phyloP scores from a whole-genome alignment of 805 yeast genomes.

The Metschnikowia cubensis region DNA sequence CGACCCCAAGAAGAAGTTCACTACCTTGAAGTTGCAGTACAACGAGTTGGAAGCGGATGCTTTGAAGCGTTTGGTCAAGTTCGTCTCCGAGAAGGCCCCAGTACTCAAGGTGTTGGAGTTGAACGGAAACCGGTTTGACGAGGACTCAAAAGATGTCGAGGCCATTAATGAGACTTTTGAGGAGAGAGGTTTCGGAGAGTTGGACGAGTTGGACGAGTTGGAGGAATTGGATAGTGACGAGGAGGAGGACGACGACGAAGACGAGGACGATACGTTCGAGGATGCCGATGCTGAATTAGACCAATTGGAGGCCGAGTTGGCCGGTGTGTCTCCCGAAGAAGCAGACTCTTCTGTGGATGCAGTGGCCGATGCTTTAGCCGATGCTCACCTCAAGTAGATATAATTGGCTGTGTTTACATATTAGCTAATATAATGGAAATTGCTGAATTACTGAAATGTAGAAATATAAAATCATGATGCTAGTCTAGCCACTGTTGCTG shows the following conservation, averaged over 20 bases:
- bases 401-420: neutral
- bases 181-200: conserved; percentile 70
- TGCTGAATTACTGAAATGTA: neutral
- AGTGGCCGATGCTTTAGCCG: conserved; percentile 56
- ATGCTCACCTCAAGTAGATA: conserved; percentile 39
- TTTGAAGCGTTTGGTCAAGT: conserved; percentile 53
- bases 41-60: conserved; percentile 76
- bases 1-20: conserved; percentile 41
- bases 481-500: conserved; percentile 9
- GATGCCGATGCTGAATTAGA: conserved; percentile 54
- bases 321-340: conserved; percentile 23
- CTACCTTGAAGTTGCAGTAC: conserved; percentile 71
- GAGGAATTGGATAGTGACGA: conserved; percentile 77
- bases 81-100: conserved; percentile 53
- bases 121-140: conserved; percentile 91
- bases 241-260: conserved; percentile 57
- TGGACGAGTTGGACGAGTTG: conserved; percentile 92
- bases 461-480: neutral
- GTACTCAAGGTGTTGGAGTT: conserved; percentile 67
- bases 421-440: neutral
- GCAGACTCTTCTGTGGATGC: conserved; percentile 49
- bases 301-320: conserved; percentile 52
- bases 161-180: conserved; percentile 60
- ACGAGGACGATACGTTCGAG: conserved; percentile 41
- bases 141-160: conserved; percentile 71